Evolutionary conservation across 169 alveolate species (phyloP).

Genomic region (Eimeria nieschulzi): DNA sequence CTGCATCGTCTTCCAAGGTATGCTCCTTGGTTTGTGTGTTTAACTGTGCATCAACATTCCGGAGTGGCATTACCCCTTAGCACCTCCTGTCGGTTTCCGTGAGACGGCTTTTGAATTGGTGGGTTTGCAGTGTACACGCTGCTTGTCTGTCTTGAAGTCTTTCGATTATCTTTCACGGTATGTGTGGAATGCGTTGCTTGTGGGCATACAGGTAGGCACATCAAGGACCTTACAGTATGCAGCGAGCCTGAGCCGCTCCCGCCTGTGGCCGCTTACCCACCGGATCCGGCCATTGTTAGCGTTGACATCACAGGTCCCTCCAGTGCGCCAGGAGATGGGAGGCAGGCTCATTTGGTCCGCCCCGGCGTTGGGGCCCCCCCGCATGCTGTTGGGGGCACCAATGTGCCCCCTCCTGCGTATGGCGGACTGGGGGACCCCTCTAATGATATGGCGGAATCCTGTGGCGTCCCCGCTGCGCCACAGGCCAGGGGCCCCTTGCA

Average conservation of each 20-base stretch:
- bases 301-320: constrained; percentile 30
- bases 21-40: neutral
- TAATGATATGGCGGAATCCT: neutral
- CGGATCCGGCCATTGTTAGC: constrained; percentile 76
- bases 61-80: no score
- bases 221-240: constrained; percentile 86
- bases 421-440: constrained; percentile 11
- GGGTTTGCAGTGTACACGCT: no score
- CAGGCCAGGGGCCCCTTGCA: neutral
- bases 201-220: constrained; percentile 80
- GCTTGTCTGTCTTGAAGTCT: no score
- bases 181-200: no score
- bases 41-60: neutral
- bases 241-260: constrained; percentile 79
- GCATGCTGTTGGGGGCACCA: neutral
- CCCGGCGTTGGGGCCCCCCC: constrained; percentile 6
- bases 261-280: constrained; percentile 77
- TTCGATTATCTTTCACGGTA: neutral
- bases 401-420: neutral
- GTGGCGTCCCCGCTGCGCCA: neutral
- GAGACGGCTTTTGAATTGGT: no score
- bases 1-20: constrained; percentile 86
- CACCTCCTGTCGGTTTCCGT: no score
- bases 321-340: neutral
- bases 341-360: neutral